Conservation (phyloP, 2,329 filamentous ascomycete genomes). For the Thermothelomyces thermophilus region DNA sequence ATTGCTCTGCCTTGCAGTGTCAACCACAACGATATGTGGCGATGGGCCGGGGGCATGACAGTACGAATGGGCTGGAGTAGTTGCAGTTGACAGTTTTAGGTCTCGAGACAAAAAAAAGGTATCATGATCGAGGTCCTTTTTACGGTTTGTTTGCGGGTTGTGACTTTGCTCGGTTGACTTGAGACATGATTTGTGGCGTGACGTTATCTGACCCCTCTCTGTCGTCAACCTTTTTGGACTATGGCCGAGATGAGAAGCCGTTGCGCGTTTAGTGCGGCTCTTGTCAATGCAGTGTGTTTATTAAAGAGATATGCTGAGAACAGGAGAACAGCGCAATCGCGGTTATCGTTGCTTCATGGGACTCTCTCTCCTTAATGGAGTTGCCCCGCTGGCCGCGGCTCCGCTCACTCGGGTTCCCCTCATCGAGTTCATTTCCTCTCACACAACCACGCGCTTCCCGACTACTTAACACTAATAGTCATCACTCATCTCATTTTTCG, state of each 20-base stretch:
- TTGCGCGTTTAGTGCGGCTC: no score
- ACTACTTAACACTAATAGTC: no score
- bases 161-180: background rate
- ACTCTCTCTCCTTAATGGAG: no score
- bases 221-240: background rate
- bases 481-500: no score
- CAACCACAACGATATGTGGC: background rate
- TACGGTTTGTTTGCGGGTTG: no score
- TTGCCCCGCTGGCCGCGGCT: background rate
- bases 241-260: no score
- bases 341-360: no score
- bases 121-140: background rate
- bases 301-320: no score
- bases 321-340: no score
- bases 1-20: background rate
- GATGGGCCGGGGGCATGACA: background rate
- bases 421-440: background rate
- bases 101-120: conserved; percentile 7
- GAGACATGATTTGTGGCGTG: background rate
- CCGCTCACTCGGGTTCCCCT: background rate
- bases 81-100: conserved; percentile 7
- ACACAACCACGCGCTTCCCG: background rate
- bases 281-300: no score
- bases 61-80: background rate
- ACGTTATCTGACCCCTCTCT: background rate